Evolutionary conservation across 139 green algal genomes (phyloP).

Genomic region (Chlorella vulgaris): DNA sequence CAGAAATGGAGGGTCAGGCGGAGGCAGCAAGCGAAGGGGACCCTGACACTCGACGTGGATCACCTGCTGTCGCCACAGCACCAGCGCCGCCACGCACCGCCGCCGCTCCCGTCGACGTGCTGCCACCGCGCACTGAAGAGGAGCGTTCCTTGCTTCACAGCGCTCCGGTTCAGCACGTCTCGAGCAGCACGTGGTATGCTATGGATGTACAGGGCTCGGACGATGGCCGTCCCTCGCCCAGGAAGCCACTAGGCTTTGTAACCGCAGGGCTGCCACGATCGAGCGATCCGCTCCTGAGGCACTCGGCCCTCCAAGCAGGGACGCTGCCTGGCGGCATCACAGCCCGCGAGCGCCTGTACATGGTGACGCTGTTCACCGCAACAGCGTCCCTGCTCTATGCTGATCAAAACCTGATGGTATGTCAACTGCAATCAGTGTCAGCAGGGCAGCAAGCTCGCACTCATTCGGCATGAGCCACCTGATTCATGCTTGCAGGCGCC

Average conservation of each 20-base stretch:
- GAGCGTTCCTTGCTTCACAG: too few species aligned
- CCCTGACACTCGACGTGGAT: too few species aligned
- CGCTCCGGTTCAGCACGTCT: too few species aligned
- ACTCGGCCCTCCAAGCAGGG: background rate
- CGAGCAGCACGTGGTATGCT: background rate
- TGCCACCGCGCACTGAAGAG: constrained; percentile 18
- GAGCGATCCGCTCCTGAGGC: constrained; percentile 17
- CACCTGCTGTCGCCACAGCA: too few species aligned
- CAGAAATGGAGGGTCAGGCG: too few species aligned
- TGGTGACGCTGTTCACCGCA: constrained; percentile 73
- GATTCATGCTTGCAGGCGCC: background rate
- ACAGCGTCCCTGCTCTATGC: constrained; percentile 79
- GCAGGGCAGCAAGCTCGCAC: background rate
- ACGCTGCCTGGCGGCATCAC: constrained; percentile 10
- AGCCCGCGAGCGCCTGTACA: constrained; percentile 45
- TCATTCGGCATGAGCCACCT: too few species aligned
- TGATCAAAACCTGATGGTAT: constrained; percentile 91
- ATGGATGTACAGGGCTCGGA: constrained; percentile 27
- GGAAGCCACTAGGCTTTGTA: background rate
- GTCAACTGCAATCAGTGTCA: constrained; percentile 44
- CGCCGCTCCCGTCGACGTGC: background rate
- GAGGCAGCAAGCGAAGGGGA: too few species aligned
- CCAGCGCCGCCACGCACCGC: background rate
- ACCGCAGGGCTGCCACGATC: background rate
- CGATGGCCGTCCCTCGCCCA: background rate